A percentile compares a stretch with the other conserved stretches of the same genome.
phyloP scores from a whole-genome alignment of 1,284 basidiomycete genomes.

The Abortiporus biennis region DNA sequence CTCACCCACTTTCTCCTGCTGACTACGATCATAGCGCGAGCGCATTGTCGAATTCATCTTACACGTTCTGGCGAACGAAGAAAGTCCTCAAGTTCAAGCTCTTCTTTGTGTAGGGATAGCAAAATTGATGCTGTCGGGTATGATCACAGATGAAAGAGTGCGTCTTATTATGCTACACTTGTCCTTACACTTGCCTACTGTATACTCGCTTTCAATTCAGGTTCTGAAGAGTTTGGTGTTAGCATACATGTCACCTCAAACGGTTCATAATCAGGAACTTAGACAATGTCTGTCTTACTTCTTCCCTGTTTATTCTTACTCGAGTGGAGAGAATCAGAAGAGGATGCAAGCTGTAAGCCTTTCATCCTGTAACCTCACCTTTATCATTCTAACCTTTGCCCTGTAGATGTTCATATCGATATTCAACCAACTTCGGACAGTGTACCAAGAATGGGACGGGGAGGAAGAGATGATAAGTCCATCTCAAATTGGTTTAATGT shows the following conservation, averaged over 20 bases:
- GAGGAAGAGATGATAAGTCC: slow-evolving; percentile 80
- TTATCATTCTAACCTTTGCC: slow-evolving; percentile 6
- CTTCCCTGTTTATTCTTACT: slow-evolving; percentile 92
- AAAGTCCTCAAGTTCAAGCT: slow-evolving; percentile 74
- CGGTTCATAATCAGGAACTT: slow-evolving; percentile 79
- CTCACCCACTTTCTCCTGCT: neutral
- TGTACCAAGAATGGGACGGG: slow-evolving; percentile 69
- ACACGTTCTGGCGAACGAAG: slow-evolving; percentile 70
- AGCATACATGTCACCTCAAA: slow-evolving; percentile 86
- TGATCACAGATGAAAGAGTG: slow-evolving; percentile 60
- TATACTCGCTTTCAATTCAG: slow-evolving; percentile 30
- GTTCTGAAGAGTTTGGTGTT: slow-evolving; percentile 77
- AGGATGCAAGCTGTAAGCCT: slow-evolving; percentile 66
- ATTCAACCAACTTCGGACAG: slow-evolving; percentile 63
- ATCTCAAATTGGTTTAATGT: slow-evolving; percentile 75
- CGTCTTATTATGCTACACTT: slow-evolving; percentile 32
- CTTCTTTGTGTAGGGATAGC: slow-evolving; percentile 80
- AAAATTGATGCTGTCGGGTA: slow-evolving; percentile 86
- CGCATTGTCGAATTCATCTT: slow-evolving; percentile 74
- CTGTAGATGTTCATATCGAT: slow-evolving; percentile 83
- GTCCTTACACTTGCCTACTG: neutral
- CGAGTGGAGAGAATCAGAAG: slow-evolving; percentile 74
- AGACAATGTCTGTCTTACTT: slow-evolving; percentile 95
- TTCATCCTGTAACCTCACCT: neutral
- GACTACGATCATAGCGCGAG: slow-evolving; percentile 41